These are phyloP conservation scores for Lanmaoa pseudosensibilis DNA, from an alignment of 768 basidiomycete genomes.

Conservation along the genomic window DNA sequence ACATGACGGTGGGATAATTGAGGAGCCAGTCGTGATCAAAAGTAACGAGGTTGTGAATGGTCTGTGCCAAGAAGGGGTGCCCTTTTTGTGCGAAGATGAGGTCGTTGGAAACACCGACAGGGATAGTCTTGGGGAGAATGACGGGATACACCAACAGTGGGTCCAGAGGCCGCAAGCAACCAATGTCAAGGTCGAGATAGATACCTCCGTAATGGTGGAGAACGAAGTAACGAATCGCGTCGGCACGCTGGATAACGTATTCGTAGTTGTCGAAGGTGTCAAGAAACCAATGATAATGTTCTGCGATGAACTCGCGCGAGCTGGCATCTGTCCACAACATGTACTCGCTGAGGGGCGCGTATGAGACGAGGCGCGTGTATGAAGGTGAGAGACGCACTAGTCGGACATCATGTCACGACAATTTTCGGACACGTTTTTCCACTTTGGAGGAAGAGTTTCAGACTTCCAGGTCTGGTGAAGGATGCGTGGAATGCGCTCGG, in stretches of 20 bases:
- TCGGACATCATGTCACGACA: conserved; percentile 93
- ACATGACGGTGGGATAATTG: conserved; percentile 99
- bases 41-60: conserved; percentile 85
- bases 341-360: conserved; percentile 66
- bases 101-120: conserved; percentile 97
- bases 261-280: conserved; percentile 90
- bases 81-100: conserved; percentile 87
- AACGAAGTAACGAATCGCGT: conserved; percentile 97
- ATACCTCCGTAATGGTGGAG: conserved; percentile 94
- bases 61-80: conserved; percentile 89
- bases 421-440: conserved; percentile 76
- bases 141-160: conserved; percentile 83
- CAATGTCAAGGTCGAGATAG: conserved; percentile 96
- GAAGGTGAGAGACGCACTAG: conserved; percentile 65
- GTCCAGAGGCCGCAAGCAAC: conserved; percentile 84
- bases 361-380: conserved; percentile 14
- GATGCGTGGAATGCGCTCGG: conserved; percentile 85
- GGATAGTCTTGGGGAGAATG: conserved; percentile 92
- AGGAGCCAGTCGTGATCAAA: conserved; percentile 94
- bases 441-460: conserved; percentile 76
- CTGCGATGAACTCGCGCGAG: conserved; percentile 86
- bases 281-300: conserved; percentile 89
- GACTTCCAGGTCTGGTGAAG: conserved; percentile 99
- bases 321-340: conserved; percentile 95
- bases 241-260: conserved; percentile 93